A percentile compares a stretch with the other conserved stretches of the same genome.
Evolutionary conservation across 2,329 filamentous ascomycete species (phyloP).

Genomic region (Penicillium occitanis): DNA sequence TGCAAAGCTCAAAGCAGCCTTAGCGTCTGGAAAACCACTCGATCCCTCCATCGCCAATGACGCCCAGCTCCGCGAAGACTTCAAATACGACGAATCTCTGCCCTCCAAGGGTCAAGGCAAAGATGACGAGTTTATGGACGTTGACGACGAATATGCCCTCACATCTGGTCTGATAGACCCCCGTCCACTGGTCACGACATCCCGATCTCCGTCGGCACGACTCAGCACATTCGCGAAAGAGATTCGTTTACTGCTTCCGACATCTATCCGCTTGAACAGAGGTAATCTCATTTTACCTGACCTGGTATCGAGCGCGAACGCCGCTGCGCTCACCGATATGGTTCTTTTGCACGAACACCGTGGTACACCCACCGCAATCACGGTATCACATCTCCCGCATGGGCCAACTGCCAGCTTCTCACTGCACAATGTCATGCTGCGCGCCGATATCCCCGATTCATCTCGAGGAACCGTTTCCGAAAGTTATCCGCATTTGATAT

Average conservation of each 20-base stretch:
- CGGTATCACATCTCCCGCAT: conserved; percentile 82
- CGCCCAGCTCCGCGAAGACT: conserved; percentile 78
- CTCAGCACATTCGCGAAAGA: conserved; percentile 92
- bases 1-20: conserved; percentile 78
- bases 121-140: conserved; percentile 76
- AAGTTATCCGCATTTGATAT: conserved; percentile 90
- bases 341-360: conserved; percentile 88
- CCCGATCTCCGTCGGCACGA: conserved; percentile 79
- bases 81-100: conserved; percentile 86
- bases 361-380: conserved; percentile 86
- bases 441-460: conserved; percentile 87
- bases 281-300: conserved; percentile 87
- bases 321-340: conserved; percentile 78
- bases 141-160: conserved; percentile 88
- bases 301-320: conserved; percentile 76
- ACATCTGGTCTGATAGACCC: conserved; percentile 91
- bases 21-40: conserved; percentile 85
- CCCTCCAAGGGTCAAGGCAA: conserved; percentile 59
- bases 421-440: conserved; percentile 86
- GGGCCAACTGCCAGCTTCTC: conserved; percentile 86
- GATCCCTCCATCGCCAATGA: conserved; percentile 83
- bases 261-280: conserved; percentile 82
- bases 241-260: conserved; percentile 78
- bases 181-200: conserved; percentile 85
- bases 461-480: conserved; percentile 86